phyloP scores from a whole-genome alignment of 352 stramenopile species.

The Paralagenidium karlingii region DNA sequence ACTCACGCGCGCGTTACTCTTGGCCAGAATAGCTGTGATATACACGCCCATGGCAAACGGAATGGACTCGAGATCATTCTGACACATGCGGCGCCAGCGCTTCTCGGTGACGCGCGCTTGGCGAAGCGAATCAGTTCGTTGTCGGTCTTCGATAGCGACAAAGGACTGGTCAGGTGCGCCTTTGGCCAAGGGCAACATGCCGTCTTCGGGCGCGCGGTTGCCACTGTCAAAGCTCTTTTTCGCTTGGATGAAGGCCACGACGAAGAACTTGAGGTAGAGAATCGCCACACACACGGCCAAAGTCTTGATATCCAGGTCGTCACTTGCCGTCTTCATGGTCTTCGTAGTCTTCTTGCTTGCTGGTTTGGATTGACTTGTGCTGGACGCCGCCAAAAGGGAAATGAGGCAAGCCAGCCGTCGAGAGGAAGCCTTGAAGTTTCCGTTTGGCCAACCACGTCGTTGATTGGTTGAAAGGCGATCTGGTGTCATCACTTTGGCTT shows the following conservation, averaged over 20 bases:
- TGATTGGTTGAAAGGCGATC: too few relatives aligned
- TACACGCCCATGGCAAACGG: conserved; percentile 36
- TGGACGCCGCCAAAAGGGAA: too few relatives aligned
- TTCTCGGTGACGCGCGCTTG: conserved; percentile 17
- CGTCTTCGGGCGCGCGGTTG: conserved; percentile 26
- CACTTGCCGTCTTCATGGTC: conserved; percentile 13
- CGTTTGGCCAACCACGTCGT: too few relatives aligned
- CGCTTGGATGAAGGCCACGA: conserved; percentile 27
- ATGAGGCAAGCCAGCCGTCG: too few relatives aligned
- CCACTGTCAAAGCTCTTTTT: conserved; percentile 28
- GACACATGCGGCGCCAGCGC: conserved; percentile 43
- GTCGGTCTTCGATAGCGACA: too few relatives aligned
- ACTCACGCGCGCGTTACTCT: conserved; percentile 16
- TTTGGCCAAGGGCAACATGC: conserved; percentile 20
- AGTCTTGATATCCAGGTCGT: conserved; percentile 27
- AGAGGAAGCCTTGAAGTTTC: too few relatives aligned
- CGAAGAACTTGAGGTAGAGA: conserved; percentile 54
- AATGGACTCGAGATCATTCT: conserved; percentile 49
- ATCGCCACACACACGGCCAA: conserved; percentile 27
- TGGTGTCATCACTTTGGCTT: too few relatives aligned
- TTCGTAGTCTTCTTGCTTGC: neutral
- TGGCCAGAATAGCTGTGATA: conserved; percentile 17
- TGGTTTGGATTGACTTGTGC: too few relatives aligned
- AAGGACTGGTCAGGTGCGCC: conserved; percentile 13
- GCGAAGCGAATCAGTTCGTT: too few relatives aligned